These are phyloP conservation scores for Cryptosporidium bovis DNA, from an alignment of 169 alveolate species.

Conservation along the genomic window DNA sequence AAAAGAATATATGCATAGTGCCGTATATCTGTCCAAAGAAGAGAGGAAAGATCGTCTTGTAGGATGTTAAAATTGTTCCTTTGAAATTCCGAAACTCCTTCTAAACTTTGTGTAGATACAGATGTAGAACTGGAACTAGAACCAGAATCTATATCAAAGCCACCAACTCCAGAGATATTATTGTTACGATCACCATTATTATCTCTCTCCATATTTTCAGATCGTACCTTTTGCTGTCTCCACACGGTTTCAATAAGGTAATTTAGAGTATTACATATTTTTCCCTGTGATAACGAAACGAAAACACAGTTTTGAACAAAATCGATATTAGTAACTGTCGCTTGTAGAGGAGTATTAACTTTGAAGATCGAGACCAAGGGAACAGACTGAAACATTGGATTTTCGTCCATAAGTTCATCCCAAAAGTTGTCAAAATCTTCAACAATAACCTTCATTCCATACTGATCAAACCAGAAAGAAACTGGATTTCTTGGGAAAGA, in stretches of 20 bases:
- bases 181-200: not conserved
- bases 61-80: conserved; percentile 29
- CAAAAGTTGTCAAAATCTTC: conserved; percentile 66
- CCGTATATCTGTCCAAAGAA: conserved; percentile 67
- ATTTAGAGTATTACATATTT: conserved; percentile 35
- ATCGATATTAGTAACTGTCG: conserved; percentile 51
- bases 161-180: not conserved
- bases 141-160: not conserved
- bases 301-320: conserved; percentile 54
- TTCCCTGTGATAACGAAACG: conserved; percentile 46
- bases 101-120: not conserved
- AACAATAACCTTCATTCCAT: conserved; percentile 41
- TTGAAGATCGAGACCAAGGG: conserved; percentile 18
- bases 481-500: conserved; percentile 34
- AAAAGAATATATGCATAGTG: conserved; percentile 49
- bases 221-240: conserved; percentile 58
- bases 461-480: conserved; percentile 61
- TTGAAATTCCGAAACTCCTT: conserved; percentile 1
- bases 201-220: conserved; percentile 15
- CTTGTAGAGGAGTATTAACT: conserved; percentile 50
- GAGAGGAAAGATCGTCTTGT: conserved; percentile 40
- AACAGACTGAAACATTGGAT: conserved; percentile 16
- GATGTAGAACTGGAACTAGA: not conserved
- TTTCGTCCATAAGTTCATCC: conserved; percentile 63
- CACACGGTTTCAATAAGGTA: conserved; percentile 38